Evolutionary conservation across 352 stramenopile species (phyloP).

Genomic region (Halophytophthora batemanensis): DNA sequence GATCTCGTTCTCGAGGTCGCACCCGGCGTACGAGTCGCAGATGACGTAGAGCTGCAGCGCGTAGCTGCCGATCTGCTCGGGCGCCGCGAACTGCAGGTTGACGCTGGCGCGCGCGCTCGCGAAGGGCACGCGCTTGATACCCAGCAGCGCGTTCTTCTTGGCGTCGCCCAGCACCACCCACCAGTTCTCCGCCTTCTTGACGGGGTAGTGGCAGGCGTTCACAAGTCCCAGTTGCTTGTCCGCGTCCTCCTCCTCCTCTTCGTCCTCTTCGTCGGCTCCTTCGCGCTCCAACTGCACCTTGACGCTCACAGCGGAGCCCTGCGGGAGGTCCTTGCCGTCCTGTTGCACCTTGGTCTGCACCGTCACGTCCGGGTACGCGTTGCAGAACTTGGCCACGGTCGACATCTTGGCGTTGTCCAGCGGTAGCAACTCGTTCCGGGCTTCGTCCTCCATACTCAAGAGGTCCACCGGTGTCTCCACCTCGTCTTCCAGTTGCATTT

Average conservation of each 20-base stretch:
- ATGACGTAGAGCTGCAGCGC: constrained; percentile 98
- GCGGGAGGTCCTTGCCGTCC: constrained; percentile 86
- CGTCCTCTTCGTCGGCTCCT: constrained; percentile 91
- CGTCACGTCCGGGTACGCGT: constrained; percentile 98
- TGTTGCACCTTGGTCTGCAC: constrained; percentile 93
- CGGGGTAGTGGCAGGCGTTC: constrained; percentile 70
- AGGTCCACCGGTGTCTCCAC: constrained; percentile 84
- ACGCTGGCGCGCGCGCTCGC: constrained; percentile 68
- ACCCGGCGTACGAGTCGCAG: constrained; percentile 98
- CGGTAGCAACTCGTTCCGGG: constrained; percentile 87
- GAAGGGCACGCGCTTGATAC: constrained; percentile 97
- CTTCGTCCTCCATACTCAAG: constrained; percentile 93
- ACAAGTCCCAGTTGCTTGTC: constrained; percentile 57
- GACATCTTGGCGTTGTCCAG: constrained; percentile 89
- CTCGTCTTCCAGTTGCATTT: constrained; percentile 64
- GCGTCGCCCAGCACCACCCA: constrained; percentile 98
- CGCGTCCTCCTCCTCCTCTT: constrained; percentile 61
- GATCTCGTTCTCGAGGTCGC: constrained; percentile 97
- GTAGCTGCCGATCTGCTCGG: constrained; percentile 92
- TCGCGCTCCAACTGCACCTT: constrained; percentile 90
- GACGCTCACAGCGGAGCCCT: constrained; percentile 89
- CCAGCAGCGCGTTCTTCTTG: constrained; percentile 94
- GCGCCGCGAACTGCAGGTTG: constrained; percentile 96
- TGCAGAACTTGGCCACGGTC: constrained; percentile 99
- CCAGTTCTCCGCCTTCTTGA: constrained; percentile 97